Conservation (phyloP, 495 filamentous ascomycete species). For the Neurospora sp. region DNA sequence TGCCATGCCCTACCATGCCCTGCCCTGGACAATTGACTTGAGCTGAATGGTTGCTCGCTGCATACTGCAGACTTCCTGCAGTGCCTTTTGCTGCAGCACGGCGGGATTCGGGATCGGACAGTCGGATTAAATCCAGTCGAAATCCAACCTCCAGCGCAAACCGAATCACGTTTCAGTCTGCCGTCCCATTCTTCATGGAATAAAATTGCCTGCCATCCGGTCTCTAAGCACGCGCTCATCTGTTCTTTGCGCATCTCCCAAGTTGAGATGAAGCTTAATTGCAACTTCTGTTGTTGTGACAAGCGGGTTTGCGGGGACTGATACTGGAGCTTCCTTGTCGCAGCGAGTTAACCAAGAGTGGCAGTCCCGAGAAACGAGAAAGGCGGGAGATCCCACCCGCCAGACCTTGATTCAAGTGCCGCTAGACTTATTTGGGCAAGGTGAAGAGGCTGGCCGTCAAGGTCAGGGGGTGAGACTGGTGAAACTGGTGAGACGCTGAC, state of each 20-base stretch:
- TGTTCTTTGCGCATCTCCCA: background rate
- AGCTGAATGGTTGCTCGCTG: background rate
- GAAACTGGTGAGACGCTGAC: background rate
- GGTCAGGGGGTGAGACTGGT: background rate
- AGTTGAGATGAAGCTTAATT: background rate
- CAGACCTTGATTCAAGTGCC: background rate
- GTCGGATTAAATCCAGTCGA: background rate
- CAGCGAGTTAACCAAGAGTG: background rate
- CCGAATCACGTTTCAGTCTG: background rate
- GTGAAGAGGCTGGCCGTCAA: background rate
- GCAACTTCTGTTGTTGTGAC: background rate
- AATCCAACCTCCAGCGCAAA: background rate
- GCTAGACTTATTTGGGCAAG: background rate
- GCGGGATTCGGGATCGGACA: background rate
- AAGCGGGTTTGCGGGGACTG: background rate
- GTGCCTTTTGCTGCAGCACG: background rate
- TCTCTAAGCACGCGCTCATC: background rate
- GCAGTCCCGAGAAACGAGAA: background rate
- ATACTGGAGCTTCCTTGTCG: background rate
- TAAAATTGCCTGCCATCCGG: background rate
- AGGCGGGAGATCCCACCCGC: background rate
- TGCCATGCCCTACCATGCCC: background rate
- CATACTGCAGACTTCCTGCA: background rate
- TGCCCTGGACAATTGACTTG: background rate
- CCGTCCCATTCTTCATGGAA: background rate